Evolutionary conservation across 805 yeast species (phyloP), one percentile per base, ranked within the genome.

Genomic region (Metschnikowia bowlesiae): DNA sequence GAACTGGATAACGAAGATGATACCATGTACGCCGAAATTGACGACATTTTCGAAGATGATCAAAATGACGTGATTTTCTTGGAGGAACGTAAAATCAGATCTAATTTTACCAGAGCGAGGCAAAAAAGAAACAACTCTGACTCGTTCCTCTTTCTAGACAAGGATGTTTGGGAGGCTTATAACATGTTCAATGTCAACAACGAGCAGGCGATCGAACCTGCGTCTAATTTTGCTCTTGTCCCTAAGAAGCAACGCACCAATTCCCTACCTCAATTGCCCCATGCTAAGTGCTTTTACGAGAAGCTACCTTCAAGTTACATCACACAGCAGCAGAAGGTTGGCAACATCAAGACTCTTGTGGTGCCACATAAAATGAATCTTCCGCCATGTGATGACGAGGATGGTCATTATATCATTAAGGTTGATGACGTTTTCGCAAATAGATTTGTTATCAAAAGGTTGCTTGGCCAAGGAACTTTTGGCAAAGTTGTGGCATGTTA

Each of bases 391-490:
- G 85, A 80, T 59, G 89, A 85, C 58, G 79, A 80, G 51, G 85
- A 86, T 53, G 95, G 95, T 2, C 90, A 87, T 63, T 86, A 84
- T 61, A 78, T 84, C 44, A 82, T 84, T 11, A 77, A 75, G 44
- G 67, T 75, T 8, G 81, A 83, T 52, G 82, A 83, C 31, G 60
- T 66, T 2, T 85, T 87, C 65, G 89, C 96, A n/a, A 83, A 86
- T 61, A 69, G 96, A 42, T 91, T 86, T 65, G 69, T 77, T 16
- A 85, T 91, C 10, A 68, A 79, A 33, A 76, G 81, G 51, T 70
- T 89, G 33, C 71, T 94, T 49, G 97, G 97, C 35, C 96, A 89
- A 61, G 97, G 97, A 11, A 89, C 97, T 0, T 89, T 89, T 71
- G 96, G 96, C 11, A 89, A 87, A 62, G 97, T 90, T 6, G 85